These are phyloP conservation scores for Pulicaria dysenterica DNA, from an alignment of 129 eudicot genomes.

Conservation along the genomic window DNA sequence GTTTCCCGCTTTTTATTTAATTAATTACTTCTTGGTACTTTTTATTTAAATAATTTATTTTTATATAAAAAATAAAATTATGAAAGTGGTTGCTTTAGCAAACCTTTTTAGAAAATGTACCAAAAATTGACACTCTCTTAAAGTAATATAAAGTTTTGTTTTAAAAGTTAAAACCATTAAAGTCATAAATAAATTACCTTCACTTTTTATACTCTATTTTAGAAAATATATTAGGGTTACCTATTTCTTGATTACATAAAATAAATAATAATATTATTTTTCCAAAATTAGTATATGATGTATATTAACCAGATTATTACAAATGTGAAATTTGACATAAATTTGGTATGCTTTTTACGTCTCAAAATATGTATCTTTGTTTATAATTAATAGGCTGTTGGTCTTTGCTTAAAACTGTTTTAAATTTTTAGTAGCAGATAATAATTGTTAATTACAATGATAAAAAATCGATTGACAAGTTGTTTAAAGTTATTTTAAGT, in stretches of 20 bases:
- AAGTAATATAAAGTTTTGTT: neutral
- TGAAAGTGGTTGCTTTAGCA: slow-evolving; percentile 18
- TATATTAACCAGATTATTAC: too few relatives aligned
- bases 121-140: neutral
- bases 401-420: too few relatives aligned
- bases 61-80: neutral
- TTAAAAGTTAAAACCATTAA: neutral
- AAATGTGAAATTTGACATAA: too few relatives aligned
- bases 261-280: neutral
- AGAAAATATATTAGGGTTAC: neutral
- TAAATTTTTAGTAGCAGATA: too few relatives aligned
- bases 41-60: neutral
- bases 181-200: neutral
- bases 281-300: too few relatives aligned
- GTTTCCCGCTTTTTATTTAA: slow-evolving; percentile 53
- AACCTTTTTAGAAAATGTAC: neutral
- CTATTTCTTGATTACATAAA: neutral
- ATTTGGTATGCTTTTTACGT: too few relatives aligned
- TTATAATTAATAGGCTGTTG: too few relatives aligned
- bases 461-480: too few relatives aligned
- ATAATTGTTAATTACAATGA: too few relatives aligned
- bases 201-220: neutral
- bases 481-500: too few relatives aligned
- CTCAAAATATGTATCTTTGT: too few relatives aligned
- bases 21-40: slow-evolving; percentile 5